Percentiles rank a stretch among this genome's conserved stretches.
Evolutionary conservation across 1,139 yeast species (phyloP).

Genomic region (Debaryomyces coudertii): DNA sequence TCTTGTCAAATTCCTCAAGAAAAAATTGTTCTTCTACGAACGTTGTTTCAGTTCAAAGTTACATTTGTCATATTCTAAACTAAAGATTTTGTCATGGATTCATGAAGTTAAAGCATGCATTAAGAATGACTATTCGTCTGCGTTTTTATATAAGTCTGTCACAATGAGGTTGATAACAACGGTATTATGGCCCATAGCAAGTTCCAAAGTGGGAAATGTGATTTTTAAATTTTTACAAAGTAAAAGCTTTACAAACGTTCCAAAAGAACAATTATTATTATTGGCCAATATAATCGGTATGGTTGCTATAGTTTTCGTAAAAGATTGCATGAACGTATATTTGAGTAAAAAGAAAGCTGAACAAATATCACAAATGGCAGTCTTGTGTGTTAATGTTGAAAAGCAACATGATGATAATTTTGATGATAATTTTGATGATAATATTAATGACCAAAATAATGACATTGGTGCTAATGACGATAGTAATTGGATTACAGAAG

Average conservation of each 20-base stretch:
- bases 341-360: slow-evolving; percentile 31
- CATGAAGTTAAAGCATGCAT: slow-evolving; percentile 38
- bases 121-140: slow-evolving; percentile 37
- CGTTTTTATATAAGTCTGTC: slow-evolving; percentile 28
- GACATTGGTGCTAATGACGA: not conserved
- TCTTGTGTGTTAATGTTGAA: slow-evolving; percentile 17
- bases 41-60: slow-evolving; percentile 13
- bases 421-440: not conserved
- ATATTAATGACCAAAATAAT: not conserved
- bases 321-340: slow-evolving; percentile 38
- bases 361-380: slow-evolving; percentile 27
- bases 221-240: slow-evolving; percentile 17
- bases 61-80: slow-evolving; percentile 17
- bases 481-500: slow-evolving; percentile 6
- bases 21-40: slow-evolving; percentile 13
- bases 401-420: not conserved
- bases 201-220: slow-evolving; percentile 37
- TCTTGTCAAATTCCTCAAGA: slow-evolving; percentile 15
- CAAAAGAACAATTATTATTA: slow-evolving; percentile 30
- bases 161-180: slow-evolving; percentile 38
- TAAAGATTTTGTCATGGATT: slow-evolving; percentile 18
- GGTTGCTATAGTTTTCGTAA: slow-evolving; percentile 34
- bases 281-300: slow-evolving; percentile 40
- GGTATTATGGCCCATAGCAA: slow-evolving; percentile 43
- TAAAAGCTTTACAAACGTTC: slow-evolving; percentile 14